phyloP scores from a whole-genome alignment of 2,329 filamentous ascomycete species.

The Stagonosporopsis cucurbitacearum region DNA sequence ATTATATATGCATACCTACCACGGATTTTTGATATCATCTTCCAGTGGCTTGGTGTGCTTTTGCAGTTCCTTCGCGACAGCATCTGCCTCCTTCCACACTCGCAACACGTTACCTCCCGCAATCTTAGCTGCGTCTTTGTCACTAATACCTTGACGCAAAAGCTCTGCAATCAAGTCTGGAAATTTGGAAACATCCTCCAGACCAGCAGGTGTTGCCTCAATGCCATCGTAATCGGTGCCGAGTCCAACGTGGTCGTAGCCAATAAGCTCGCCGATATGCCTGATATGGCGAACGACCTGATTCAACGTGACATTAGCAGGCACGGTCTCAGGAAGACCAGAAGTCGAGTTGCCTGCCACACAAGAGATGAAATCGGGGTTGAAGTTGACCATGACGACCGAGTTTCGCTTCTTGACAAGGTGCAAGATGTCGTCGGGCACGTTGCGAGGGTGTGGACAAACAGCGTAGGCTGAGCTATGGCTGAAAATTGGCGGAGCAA shows the following conservation, averaged over 20 bases:
- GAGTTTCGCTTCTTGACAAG: slow-evolving; percentile 76
- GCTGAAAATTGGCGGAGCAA: slow-evolving; percentile 85
- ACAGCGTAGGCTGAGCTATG: slow-evolving; percentile 83
- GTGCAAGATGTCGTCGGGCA: slow-evolving; percentile 80
- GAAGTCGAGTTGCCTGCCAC: slow-evolving; percentile 63
- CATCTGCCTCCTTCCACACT: slow-evolving; percentile 82
- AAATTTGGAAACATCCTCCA: slow-evolving; percentile 86
- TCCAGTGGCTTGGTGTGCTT: slow-evolving; percentile 52
- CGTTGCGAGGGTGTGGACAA: slow-evolving; percentile 89
- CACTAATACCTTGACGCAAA: slow-evolving; percentile 73
- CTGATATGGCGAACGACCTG: slow-evolving; percentile 82
- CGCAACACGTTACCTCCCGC: slow-evolving; percentile 81
- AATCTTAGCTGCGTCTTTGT: slow-evolving; percentile 75
- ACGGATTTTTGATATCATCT: slow-evolving; percentile 47
- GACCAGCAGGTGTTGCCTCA: slow-evolving; percentile 67
- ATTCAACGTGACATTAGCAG: slow-evolving; percentile 72
- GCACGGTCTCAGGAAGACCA: slow-evolving; percentile 72
- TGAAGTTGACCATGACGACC: slow-evolving; percentile 91
- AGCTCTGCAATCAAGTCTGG: slow-evolving; percentile 79
- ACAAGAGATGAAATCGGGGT: slow-evolving; percentile 83
- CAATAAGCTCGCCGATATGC: slow-evolving; percentile 82
- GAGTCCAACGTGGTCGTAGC: slow-evolving; percentile 85
- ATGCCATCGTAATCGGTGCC: slow-evolving; percentile 93
- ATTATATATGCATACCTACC: slow-evolving; percentile 1
- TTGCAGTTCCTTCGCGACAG: slow-evolving; percentile 71